Evolutionary conservation across 352 stramenopile genomes (phyloP).

Genomic region (Saprolegnia diclina): DNA sequence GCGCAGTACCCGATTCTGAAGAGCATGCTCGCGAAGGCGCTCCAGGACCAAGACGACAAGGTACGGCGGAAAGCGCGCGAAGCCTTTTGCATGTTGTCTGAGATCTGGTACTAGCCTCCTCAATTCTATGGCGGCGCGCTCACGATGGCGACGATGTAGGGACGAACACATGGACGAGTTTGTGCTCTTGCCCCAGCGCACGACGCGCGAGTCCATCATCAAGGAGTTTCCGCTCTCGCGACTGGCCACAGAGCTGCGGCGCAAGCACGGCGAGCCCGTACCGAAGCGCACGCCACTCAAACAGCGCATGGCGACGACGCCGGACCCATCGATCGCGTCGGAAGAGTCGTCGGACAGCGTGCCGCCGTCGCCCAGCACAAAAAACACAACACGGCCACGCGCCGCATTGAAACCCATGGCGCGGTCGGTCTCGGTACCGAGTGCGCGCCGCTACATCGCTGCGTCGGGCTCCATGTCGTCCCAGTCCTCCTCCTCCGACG

Average conservation of each 20-base stretch:
- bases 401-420: background rate
- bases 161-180: slow-evolving; percentile 19
- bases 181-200: slow-evolving; percentile 1
- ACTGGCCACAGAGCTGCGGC: background rate
- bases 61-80: slow-evolving; percentile 4
- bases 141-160: too few species aligned
- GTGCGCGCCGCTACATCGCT: background rate
- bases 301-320: background rate
- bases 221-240: slow-evolving; percentile 2
- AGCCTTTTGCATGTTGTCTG: slow-evolving; percentile 16
- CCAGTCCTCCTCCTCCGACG: background rate
- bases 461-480: background rate
- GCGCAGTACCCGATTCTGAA: slow-evolving; percentile 7
- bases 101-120: slow-evolving; percentile 21
- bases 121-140: too few species aligned
- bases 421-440: too few species aligned
- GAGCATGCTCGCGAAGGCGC: background rate
- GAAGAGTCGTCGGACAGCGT: slow-evolving; percentile 3
- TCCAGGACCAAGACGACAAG: slow-evolving; percentile 10
- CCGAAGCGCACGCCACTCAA: slow-evolving; percentile 20
- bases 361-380: background rate
- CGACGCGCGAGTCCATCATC: background rate
- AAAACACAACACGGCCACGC: background rate
- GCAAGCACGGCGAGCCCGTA: background rate
- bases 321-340: background rate